These are phyloP conservation scores for Testicularia cyperi DNA, from an alignment of 1,284 basidiomycete species.

Conservation along the genomic window DNA sequence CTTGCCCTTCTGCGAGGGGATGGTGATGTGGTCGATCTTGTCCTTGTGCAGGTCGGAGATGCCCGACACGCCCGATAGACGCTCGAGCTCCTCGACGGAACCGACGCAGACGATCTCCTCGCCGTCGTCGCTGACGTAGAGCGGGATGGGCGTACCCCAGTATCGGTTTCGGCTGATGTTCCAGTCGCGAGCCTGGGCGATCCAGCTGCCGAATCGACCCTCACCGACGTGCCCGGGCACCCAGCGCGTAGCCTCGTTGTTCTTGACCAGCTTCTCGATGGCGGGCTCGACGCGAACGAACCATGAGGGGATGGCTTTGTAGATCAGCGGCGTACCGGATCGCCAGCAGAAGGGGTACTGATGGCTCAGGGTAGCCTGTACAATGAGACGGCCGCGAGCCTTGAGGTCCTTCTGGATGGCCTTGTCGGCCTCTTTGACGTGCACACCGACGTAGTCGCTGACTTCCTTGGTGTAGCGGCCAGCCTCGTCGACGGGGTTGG, in stretches of 20 bases:
- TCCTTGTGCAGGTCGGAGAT: constrained; percentile 94
- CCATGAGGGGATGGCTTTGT: constrained; percentile 95
- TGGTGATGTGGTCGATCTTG: constrained; percentile 92
- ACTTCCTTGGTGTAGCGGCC: constrained; percentile 88
- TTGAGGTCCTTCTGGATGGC: constrained; percentile 90
- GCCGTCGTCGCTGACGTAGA: constrained; percentile 92
- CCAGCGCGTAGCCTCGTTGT: constrained; percentile 91
- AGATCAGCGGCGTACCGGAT: constrained; percentile 91
- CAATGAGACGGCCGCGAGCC: constrained; percentile 81
- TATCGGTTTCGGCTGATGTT: constrained; percentile 98
- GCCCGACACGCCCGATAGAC: constrained; percentile 78
- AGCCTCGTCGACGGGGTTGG: constrained; percentile 89
- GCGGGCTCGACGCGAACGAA: constrained; percentile 87
- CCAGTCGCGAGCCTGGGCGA: constrained; percentile 97
- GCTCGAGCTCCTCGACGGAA: constrained; percentile 85
- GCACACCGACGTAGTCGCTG: constrained; percentile 81
- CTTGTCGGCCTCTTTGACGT: constrained; percentile 95
- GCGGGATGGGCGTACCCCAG: constrained; percentile 96
- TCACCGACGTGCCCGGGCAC: constrained; percentile 89
- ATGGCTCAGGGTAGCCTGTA: constrained; percentile 83
- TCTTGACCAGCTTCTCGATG: constrained; percentile 80
- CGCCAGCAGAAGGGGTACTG: constrained; percentile 95
- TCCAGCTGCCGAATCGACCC: constrained; percentile 93
- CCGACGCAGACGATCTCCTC: constrained; percentile 89
- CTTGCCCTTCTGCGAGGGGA: constrained; percentile 88